These are phyloP conservation scores for Nigrospora sphaerica DNA, from an alignment of 2,329 filamentous ascomycete genomes.

Conservation along the genomic window DNA sequence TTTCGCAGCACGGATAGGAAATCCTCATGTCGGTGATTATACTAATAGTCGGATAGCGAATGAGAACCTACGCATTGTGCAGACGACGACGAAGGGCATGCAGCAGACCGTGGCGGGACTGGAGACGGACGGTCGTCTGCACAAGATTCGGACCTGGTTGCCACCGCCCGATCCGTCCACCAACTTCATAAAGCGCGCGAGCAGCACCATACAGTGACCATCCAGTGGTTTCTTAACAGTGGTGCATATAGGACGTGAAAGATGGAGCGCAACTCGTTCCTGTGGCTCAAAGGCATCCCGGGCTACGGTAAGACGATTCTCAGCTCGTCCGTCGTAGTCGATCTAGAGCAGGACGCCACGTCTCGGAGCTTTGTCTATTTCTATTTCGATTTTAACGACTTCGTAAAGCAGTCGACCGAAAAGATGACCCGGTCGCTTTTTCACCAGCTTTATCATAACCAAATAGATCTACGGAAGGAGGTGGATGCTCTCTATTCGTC, in stretches of 20 bases:
- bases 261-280: slow-evolving; percentile 14
- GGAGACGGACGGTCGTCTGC: neutral
- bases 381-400: slow-evolving; percentile 31
- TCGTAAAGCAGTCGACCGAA: slow-evolving; percentile 23
- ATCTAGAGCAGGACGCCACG: slow-evolving; percentile 7
- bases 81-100: neutral
- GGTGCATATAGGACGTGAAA: slow-evolving; percentile 22
- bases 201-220: slow-evolving; percentile 21
- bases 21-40: neutral
- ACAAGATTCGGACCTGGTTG: slow-evolving; percentile 19
- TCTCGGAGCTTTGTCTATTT: slow-evolving; percentile 17
- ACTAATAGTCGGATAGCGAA: neutral
- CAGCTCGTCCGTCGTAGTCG: slow-evolving; percentile 25
- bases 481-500: slow-evolving; percentile 19
- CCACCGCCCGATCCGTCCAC: slow-evolving; percentile 24
- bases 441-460: slow-evolving; percentile 21
- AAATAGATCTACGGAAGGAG: slow-evolving; percentile 5
- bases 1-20: neutral
- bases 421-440: slow-evolving; percentile 28
- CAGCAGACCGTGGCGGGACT: neutral
- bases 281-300: slow-evolving; percentile 31
- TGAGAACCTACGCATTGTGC: neutral
- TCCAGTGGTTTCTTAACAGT: slow-evolving; percentile 26
- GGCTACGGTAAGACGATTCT: slow-evolving; percentile 35
- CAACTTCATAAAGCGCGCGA: slow-evolving; percentile 22